A percentile compares a stretch with the other conserved stretches of the same genome.
These are phyloP conservation scores for Chaetomium cochliodes DNA, from an alignment of 495 filamentous ascomycete species.

Conservation along the genomic window DNA sequence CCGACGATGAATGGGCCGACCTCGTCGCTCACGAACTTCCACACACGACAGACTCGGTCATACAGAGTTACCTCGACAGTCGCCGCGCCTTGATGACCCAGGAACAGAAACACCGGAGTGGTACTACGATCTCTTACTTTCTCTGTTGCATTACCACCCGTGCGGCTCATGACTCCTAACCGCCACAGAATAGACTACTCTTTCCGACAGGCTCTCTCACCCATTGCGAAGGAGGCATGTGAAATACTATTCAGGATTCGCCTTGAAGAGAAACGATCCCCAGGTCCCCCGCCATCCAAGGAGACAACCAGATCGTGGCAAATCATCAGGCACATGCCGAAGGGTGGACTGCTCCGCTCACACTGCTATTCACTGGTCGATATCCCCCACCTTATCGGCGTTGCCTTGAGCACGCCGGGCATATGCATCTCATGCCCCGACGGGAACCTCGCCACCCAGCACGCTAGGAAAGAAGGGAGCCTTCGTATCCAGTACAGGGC, in stretches of 20 bases:
- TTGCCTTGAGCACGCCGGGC: conserved; percentile 68
- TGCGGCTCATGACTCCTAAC: not conserved
- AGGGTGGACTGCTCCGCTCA: conserved; percentile 84
- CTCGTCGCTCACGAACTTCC: conserved; percentile 54
- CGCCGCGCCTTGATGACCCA: conserved; percentile 74
- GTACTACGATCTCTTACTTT: conserved; percentile 40
- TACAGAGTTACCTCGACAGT: conserved; percentile 73
- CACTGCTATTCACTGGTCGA: conserved; percentile 91
- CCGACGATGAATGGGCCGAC: conserved; percentile 57
- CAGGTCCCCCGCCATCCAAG: conserved; percentile 73
- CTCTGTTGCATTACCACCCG: not conserved
- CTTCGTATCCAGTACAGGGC: conserved; percentile 57
- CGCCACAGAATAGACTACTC: conserved; percentile 48
- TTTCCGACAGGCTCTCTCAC: conserved; percentile 42
- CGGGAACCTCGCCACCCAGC: conserved; percentile 46
- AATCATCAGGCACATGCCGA: conserved; percentile 83
- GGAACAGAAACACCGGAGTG: conserved; percentile 80
- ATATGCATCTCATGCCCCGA: conserved; percentile 64
- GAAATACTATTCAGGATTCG: conserved; percentile 76
- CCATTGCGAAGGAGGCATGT: conserved; percentile 64
- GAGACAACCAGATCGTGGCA: conserved; percentile 80
- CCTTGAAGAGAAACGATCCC: conserved; percentile 59
- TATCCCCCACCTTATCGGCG: conserved; percentile 69
- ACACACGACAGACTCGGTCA: conserved; percentile 61
- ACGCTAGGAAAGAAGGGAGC: conserved; percentile 47